These are phyloP conservation scores for Cyclotella sp. DNA, from an alignment of 108 stramenopile genomes.

Conservation along the genomic window DNA sequence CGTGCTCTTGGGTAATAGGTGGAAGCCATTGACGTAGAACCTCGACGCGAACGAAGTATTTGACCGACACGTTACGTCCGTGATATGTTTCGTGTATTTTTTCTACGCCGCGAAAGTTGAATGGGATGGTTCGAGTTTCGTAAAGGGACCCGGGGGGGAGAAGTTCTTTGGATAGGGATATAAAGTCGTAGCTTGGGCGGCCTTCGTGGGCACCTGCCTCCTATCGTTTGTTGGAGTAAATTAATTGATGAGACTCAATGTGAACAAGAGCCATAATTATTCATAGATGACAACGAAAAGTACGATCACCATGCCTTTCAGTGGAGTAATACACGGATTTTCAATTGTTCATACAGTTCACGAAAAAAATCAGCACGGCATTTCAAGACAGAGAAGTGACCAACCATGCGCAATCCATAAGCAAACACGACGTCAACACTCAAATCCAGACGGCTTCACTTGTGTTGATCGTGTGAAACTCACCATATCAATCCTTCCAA, in stretches of 20 bases:
- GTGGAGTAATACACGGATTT: too few relatives aligned
- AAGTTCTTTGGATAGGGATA: constrained; percentile 93
- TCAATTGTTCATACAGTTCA: too few relatives aligned
- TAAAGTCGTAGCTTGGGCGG: constrained; percentile 90
- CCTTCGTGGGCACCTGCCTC: constrained; percentile 76
- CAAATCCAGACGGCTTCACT: too few relatives aligned
- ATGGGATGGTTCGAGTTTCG: constrained; percentile 78
- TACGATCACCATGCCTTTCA: too few relatives aligned
- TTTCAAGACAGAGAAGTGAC: too few relatives aligned
- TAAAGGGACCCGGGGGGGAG: constrained; percentile 90
- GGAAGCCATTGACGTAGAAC: constrained; percentile 90
- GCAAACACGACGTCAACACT: too few relatives aligned
- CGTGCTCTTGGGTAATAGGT: constrained; percentile 86
- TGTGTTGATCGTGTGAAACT: constrained; percentile 2
- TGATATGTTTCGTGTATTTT: constrained; percentile 92
- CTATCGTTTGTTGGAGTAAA: constrained; percentile 12
- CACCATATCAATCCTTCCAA: constrained; percentile 97
- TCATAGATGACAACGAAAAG: too few relatives aligned
- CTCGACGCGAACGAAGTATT: constrained; percentile 95
- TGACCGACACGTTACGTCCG: constrained; percentile 95
- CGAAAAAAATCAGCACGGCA: too few relatives aligned
- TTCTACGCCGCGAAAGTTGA: constrained; percentile 89
- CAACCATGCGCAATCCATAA: too few relatives aligned
- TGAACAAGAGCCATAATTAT: too few relatives aligned
- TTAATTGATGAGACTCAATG: constrained; percentile 35